Evolutionary conservation across 108 stramenopile genomes (phyloP).

Genomic region (Bacterosira constricta): DNA sequence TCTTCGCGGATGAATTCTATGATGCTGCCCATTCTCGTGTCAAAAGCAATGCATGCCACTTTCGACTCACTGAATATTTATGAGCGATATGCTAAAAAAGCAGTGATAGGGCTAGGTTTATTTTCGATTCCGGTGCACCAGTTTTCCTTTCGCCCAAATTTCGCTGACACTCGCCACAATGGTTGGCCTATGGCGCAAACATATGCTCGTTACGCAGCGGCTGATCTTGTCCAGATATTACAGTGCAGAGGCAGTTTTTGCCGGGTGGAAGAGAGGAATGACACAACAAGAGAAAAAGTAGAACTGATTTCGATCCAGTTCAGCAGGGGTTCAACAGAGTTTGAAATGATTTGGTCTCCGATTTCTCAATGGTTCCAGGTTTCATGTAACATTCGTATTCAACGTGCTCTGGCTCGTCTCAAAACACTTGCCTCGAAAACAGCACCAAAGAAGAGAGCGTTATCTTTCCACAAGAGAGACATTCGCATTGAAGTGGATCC

Average conservation of each 20-base stretch:
- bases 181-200: conserved; percentile 27
- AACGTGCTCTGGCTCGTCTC: conserved; percentile 20
- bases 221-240: conserved; percentile 17
- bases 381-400: conserved; percentile 39
- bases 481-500: conserved; percentile 30
- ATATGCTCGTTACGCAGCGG: conserved; percentile 8
- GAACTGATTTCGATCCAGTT: conserved; percentile 35
- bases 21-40: conserved; percentile 4
- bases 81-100: conserved; percentile 17
- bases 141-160: conserved; percentile 15
- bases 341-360: conserved; percentile 40
- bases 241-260: conserved; percentile 32
- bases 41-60: conserved; percentile 14
- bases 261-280: conserved; percentile 6
- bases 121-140: conserved; percentile 31
- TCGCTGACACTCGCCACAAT: not conserved
- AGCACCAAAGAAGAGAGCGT: not conserved
- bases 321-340: not conserved
- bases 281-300: conserved; percentile 5
- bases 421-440: not conserved
- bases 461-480: conserved; percentile 9
- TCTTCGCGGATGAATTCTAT: not conserved
- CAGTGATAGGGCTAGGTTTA: not conserved
- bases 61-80: conserved; percentile 23
- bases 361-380: conserved; percentile 38